Evolutionary conservation across 257 asterid genomes (phyloP), one percentile per base, ranked within the genome.

Genomic region (Osmanthus fragrans): DNA sequence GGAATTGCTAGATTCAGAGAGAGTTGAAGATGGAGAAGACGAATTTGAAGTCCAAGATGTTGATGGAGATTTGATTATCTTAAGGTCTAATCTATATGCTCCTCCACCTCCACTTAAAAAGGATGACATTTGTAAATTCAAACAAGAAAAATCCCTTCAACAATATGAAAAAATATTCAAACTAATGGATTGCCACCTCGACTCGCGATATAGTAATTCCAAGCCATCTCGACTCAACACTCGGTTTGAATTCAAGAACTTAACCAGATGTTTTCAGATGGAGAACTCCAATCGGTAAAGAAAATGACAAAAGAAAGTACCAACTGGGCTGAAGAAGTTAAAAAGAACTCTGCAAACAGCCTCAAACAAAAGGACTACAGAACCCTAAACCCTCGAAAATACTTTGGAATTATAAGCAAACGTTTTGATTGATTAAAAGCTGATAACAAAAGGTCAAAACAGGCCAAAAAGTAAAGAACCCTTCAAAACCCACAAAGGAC

Each of bases 1-100:
- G 39, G 91, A 87, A 51, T 90, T 90, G 84, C 91, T 90, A 40
- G 97, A 86, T 78, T 94, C 97, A 0, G 97, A 90, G 69, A 94
- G 87, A 3, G 97, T 91, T 6, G 98, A 94, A 0, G 99, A 91
- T 1, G 98, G 97, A 0, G 97, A 94, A 0, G 97, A 84, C 12
- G 97, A 92, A 36, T 86, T 85, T 6, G 97, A 92, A 42, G 82
- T 76, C 97, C 97, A 89, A 1, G 93, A 91, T 5, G 89, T 80
- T 7, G 93, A 81, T 15, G 97, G 94, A 39, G 99, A 94, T 80
- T 90, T 92, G 3, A 91, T 90, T 3, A 88, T 76, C 8, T 92
- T 97, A 0, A 94, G 73, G 77, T 92, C 88, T 15, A 94, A 67
- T 60, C 90, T 80, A 75, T 88, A 89, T 37, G 97, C 93, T 71